Evolutionary conservation across 352 stramenopile genomes (phyloP).

Genomic region (Phytopythium helicoides): DNA sequence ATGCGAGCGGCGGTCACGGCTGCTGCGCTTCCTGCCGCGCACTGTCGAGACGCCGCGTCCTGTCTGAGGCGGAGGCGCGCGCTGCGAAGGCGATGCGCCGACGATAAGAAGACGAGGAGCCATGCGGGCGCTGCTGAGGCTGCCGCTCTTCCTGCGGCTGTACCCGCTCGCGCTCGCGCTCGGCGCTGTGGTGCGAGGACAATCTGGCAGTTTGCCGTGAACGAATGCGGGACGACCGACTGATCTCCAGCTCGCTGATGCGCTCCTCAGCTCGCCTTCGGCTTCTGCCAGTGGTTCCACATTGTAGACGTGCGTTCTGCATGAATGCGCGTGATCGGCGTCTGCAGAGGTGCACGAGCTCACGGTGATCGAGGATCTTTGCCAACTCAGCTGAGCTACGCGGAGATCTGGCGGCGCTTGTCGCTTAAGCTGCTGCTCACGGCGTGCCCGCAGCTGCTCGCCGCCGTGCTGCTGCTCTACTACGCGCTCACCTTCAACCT

Average conservation of each 20-base stretch:
- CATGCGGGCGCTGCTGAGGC: neutral
- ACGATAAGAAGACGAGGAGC: too few relatives aligned
- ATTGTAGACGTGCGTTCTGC: conserved; percentile 42
- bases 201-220: neutral
- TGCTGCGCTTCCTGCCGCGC: too few relatives aligned
- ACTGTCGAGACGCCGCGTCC: conserved; percentile 5
- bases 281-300: conserved; percentile 57
- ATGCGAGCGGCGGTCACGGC: too few relatives aligned
- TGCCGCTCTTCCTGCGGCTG: conserved; percentile 16
- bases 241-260: neutral
- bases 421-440: conserved; percentile 59
- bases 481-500: conserved; percentile 59
- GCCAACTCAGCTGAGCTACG: conserved; percentile 35
- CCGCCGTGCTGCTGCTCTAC: conserved; percentile 48
- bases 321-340: too few relatives aligned
- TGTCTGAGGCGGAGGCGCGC: neutral
- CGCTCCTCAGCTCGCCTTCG: conserved; percentile 22
- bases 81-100: too few relatives aligned
- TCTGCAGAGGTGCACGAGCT: too few relatives aligned
- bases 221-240: too few relatives aligned
- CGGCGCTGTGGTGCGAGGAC: conserved; percentile 18
- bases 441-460: conserved; percentile 41
- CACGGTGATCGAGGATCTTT: too few relatives aligned
- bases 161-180: conserved; percentile 31
- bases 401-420: conserved; percentile 32